Percentiles rank a stretch among this genome's conserved stretches.
These are phyloP conservation scores for Serendipita sp. DNA, from an alignment of 768 basidiomycete genomes.

Conservation along the genomic window DNA sequence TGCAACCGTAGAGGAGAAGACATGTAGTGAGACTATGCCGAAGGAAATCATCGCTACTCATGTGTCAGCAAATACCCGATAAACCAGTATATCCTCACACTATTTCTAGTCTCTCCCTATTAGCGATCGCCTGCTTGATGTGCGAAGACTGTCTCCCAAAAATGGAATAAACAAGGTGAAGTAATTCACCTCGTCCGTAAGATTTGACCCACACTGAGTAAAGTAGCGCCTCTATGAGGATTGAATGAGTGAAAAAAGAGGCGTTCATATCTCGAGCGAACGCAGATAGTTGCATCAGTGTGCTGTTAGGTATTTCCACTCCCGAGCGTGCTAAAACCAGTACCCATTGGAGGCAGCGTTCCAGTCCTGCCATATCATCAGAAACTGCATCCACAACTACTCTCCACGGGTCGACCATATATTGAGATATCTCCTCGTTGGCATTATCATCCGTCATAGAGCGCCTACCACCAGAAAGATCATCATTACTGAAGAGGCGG, in stretches of 20 bases:
- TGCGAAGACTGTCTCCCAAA: slow-evolving; percentile 30
- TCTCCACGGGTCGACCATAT: slow-evolving; percentile 38
- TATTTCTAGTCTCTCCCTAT: slow-evolving; percentile 17
- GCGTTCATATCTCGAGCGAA: slow-evolving; percentile 26
- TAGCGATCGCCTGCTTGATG: slow-evolving; percentile 25
- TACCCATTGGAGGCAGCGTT: slow-evolving; percentile 41
- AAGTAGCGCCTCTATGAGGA: slow-evolving; percentile 39
- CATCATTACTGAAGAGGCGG: slow-evolving; percentile 42
- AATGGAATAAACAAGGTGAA: slow-evolving; percentile 32
- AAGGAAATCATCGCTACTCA: slow-evolving; percentile 28
- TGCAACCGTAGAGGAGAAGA: slow-evolving; percentile 52
- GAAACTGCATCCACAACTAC: slow-evolving; percentile 31
- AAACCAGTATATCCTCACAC: slow-evolving; percentile 24
- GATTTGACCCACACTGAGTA: slow-evolving; percentile 47
- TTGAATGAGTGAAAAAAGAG: slow-evolving; percentile 29
- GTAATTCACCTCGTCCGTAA: slow-evolving; percentile 43
- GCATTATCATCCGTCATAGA: slow-evolving; percentile 24
- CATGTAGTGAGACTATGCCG: slow-evolving; percentile 45
- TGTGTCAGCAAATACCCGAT: background rate
- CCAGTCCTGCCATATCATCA: slow-evolving; percentile 28
- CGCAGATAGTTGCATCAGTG: slow-evolving; percentile 33
- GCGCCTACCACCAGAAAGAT: slow-evolving; percentile 27
- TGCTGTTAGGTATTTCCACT: slow-evolving; percentile 40
- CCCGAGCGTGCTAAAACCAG: slow-evolving; percentile 46
- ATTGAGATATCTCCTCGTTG: slow-evolving; percentile 18